A percentile compares a stretch with the other conserved stretches of the same genome.
phyloP scores from a whole-genome alignment of 78 protist species.

The Pigoraptor vietnamica region DNA sequence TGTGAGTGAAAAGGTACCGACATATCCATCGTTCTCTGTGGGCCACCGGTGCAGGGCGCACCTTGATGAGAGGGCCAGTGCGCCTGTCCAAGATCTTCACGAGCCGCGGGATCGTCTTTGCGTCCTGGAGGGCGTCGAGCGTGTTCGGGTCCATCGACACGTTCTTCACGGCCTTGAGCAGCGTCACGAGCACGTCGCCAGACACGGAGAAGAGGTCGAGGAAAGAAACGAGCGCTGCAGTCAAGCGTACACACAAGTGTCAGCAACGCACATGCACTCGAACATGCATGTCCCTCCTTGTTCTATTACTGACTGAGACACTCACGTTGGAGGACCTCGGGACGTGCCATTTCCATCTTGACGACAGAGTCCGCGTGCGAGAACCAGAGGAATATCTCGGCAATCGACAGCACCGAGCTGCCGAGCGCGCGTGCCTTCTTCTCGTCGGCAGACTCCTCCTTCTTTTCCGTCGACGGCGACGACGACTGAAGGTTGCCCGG shows the following conservation, averaged over 20 bases:
- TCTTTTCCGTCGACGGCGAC: not conserved
- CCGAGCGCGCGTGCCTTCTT: not conserved
- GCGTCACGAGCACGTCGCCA: constrained; percentile 1
- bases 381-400: constrained; percentile 56
- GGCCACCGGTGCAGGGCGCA: not conserved
- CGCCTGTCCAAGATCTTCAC: constrained; percentile 33
- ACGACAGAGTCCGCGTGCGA: constrained; percentile 70
- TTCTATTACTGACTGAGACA: no score
- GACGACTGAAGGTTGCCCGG: not conserved
- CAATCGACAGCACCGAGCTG: constrained; percentile 1
- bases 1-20: no score
- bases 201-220: not conserved
- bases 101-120: constrained; percentile 49
- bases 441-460: not conserved
- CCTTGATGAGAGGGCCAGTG: not conserved
- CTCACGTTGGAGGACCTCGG: constrained; percentile 28
- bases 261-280: not conserved
- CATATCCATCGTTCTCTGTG: no score
- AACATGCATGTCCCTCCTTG: no score
- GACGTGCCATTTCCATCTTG: constrained; percentile 47
- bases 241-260: not conserved
- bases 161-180: constrained; percentile 58
- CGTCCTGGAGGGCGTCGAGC: constrained; percentile 49
- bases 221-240: not conserved
- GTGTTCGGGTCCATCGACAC: constrained; percentile 64